These are phyloP conservation scores for Cyclocybe aegerita DNA, from an alignment of 768 basidiomycete species.

Conservation along the genomic window DNA sequence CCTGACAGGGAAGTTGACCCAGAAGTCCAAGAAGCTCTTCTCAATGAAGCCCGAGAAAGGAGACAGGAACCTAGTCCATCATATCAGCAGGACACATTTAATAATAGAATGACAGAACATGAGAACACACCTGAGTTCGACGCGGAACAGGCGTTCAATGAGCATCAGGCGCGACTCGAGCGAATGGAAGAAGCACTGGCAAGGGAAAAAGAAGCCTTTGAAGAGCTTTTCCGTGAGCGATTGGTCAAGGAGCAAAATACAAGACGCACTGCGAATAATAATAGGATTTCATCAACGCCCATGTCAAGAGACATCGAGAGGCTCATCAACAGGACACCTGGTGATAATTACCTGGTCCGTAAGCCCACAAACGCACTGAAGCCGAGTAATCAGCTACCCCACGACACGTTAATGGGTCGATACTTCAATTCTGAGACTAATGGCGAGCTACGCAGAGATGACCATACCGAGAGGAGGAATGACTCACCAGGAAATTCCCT, in stretches of 20 bases:
- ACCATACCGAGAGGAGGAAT: neutral
- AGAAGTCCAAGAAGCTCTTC: slow-evolving; percentile 4
- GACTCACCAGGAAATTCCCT: neutral
- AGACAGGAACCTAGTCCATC: too few species aligned
- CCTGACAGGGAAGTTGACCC: slow-evolving; percentile 5
- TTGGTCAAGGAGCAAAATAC: neutral
- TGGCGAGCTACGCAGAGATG: neutral
- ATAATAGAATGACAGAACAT: too few species aligned
- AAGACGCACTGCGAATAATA: neutral
- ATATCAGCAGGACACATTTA: too few species aligned
- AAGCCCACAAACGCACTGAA: neutral
- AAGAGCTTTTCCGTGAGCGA: neutral
- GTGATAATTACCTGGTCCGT: too few species aligned
- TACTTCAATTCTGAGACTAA: neutral
- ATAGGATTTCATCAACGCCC: neutral
- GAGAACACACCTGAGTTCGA: neutral
- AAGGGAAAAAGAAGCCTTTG: neutral
- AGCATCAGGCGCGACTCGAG: too few species aligned
- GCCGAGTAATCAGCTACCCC: neutral
- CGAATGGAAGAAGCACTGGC: too few species aligned
- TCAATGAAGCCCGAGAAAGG: too few species aligned
- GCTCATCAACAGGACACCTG: neutral
- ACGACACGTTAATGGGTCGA: neutral
- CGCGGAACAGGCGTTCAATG: too few species aligned
- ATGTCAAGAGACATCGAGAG: neutral